Evolutionary conservation across 768 basidiomycete genomes (phyloP).

Genomic region (Gymnopilus dilepis): DNA sequence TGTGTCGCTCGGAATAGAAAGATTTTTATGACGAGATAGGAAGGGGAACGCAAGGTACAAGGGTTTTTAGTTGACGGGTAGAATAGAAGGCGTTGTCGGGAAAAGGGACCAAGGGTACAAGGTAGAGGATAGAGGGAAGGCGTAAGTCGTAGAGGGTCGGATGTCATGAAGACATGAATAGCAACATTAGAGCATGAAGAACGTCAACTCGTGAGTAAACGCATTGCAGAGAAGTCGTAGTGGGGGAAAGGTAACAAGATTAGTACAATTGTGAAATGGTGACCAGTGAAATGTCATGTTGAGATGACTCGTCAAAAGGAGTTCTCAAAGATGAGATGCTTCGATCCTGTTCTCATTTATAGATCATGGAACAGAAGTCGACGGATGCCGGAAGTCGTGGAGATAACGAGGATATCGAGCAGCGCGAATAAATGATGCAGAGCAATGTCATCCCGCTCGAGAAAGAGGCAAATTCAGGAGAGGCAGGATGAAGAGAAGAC

Average conservation of each 20-base stretch:
- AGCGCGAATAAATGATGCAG: conserved; percentile 10
- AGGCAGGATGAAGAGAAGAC: neutral
- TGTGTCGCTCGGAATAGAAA: neutral
- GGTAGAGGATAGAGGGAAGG: neutral
- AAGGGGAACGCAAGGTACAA: neutral
- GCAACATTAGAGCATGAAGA: conserved; percentile 6
- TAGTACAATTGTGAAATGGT: conserved; percentile 7
- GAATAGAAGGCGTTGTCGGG: neutral
- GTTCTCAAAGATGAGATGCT: neutral
- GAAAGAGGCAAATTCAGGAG: conserved; percentile 4
- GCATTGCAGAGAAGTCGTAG: conserved; percentile 1
- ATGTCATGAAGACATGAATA: neutral
- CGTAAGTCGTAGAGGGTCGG: neutral
- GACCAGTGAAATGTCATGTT: no score
- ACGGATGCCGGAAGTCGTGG: conserved; percentile 7
- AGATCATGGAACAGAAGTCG: conserved; percentile 2
- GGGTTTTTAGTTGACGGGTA: neutral
- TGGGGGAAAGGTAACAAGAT: neutral
- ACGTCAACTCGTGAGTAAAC: conserved; percentile 8
- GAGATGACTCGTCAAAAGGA: neutral
- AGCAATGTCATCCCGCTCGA: neutral
- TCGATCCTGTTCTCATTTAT: neutral
- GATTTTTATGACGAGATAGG: neutral
- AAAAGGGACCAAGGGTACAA: neutral
- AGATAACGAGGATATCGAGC: conserved; percentile 2